Evolutionary conservation across 148 eudicot species (phyloP).

Genomic region (Linanthus parryae): DNA sequence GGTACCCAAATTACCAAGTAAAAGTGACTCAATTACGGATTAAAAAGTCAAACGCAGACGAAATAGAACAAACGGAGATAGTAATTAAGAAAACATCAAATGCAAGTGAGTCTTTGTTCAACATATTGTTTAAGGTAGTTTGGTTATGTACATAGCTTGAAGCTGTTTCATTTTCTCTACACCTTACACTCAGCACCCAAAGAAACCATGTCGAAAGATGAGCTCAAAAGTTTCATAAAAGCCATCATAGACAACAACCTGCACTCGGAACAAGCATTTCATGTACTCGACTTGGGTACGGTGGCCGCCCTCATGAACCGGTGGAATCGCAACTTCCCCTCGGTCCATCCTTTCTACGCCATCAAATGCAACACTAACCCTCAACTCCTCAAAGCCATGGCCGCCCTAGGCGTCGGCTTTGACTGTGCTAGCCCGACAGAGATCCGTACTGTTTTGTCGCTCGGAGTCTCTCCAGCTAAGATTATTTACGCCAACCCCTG

Average conservation of each 20-base stretch:
- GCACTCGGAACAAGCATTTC: slow-evolving; percentile 16
- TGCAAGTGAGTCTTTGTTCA: no score
- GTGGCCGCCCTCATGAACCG: slow-evolving; percentile 11
- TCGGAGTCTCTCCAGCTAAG: slow-evolving; percentile 20
- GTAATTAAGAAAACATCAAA: no score
- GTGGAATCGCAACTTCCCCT: slow-evolving; percentile 14
- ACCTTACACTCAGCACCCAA: no score
- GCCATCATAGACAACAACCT: not conserved
- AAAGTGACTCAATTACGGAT: no score
- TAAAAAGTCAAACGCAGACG: no score
- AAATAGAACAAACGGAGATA: no score
- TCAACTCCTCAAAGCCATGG: slow-evolving; percentile 7
- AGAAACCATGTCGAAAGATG: no score
- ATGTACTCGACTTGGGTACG: slow-evolving; percentile 19
- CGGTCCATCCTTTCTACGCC: slow-evolving; percentile 22
- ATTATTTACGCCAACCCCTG: slow-evolving; percentile 22
- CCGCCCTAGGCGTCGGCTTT: slow-evolving; percentile 16
- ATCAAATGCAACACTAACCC: slow-evolving; percentile 22
- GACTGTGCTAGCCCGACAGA: slow-evolving; percentile 25
- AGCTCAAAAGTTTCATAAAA: no score
- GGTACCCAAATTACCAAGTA: no score
- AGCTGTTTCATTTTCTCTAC: no score
- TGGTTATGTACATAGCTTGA: no score
- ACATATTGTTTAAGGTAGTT: no score
- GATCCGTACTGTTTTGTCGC: slow-evolving; percentile 14